A percentile compares a stretch with the other conserved stretches of the same genome.
These are phyloP conservation scores for Leishmania gerbilli DNA, from an alignment of 208 protist species.

Conservation along the genomic window DNA sequence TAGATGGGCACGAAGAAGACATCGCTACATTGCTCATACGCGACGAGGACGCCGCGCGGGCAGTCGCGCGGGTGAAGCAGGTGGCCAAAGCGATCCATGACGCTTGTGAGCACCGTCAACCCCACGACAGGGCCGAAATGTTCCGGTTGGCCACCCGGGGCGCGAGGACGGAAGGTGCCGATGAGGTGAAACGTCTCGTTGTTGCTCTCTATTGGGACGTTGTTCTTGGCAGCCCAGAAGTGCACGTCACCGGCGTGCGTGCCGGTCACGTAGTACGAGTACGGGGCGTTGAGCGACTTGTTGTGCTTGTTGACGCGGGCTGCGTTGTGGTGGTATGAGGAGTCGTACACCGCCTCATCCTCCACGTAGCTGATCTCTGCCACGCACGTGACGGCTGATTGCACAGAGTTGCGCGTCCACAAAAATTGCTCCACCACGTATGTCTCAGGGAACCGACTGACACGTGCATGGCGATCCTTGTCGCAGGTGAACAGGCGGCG, in stretches of 20 bases:
- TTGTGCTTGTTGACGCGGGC: conserved; percentile 35
- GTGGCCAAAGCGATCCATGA: conserved; percentile 32
- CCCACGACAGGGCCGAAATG: conserved; percentile 56
- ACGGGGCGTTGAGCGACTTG: conserved; percentile 27
- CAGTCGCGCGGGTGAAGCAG: conserved; percentile 43
- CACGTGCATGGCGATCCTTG: conserved; percentile 78
- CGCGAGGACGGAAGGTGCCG: conserved; percentile 31
- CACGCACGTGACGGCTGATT: conserved; percentile 72
- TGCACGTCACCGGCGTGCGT: conserved; percentile 55
- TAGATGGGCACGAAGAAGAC: conserved; percentile 64
- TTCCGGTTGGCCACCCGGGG: conserved; percentile 12
- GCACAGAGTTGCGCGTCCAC: conserved; percentile 46
- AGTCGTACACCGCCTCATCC: conserved; percentile 19
- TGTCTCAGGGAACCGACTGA: conserved; percentile 80
- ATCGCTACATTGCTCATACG: conserved; percentile 51
- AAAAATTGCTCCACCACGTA: conserved; percentile 86
- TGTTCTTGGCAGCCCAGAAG: conserved; percentile 81
- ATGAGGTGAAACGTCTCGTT: conserved; percentile 40
- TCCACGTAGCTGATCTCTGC: conserved; percentile 61
- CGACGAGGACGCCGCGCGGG: conserved; percentile 68
- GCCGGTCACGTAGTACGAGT: conserved; percentile 74
- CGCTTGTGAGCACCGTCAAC: conserved; percentile 39
- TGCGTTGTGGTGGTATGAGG: conserved; percentile 10
- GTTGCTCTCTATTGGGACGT: conserved; percentile 30
- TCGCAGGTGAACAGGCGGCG: conserved; percentile 85